Conservation (phyloP, 73 alveolate species). For the Stentor roeselii region DNA sequence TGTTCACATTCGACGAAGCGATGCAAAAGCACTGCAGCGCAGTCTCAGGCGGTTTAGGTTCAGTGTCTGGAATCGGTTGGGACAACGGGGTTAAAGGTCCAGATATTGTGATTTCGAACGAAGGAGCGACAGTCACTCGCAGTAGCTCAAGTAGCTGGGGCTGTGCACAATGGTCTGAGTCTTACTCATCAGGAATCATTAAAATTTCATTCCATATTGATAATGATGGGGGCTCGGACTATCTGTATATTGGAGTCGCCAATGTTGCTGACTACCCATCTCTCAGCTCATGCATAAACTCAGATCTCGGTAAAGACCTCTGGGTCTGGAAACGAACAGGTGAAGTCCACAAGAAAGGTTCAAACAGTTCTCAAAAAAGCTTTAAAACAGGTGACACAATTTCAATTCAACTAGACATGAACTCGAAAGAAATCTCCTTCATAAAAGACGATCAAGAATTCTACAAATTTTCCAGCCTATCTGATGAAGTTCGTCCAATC, state of each 20-base stretch:
- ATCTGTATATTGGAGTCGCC: background rate
- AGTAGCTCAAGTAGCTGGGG: constrained; percentile 25
- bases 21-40: background rate
- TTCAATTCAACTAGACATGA: background rate
- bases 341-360: constrained; percentile 9
- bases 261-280: background rate
- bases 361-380: background rate
- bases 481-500: background rate
- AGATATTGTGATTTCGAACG: constrained; percentile 13
- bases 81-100: constrained; percentile 13
- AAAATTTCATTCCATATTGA: constrained; percentile 21
- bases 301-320: background rate
- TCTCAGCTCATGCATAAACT: background rate
- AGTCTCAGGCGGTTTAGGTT: background rate
- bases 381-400: constrained; percentile 22
- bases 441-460: constrained; percentile 10
- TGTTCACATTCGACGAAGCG: constrained; percentile 26
- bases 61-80: constrained; percentile 5
- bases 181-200: constrained; percentile 15
- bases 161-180: constrained; percentile 18
- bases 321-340: constrained; percentile 21
- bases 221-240: constrained; percentile 24
- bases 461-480: background rate
- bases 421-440: background rate
- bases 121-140: background rate